These are phyloP conservation scores for Pezicula rhizophila DNA, from an alignment of 2,329 filamentous ascomycete species.

Conservation along the genomic window DNA sequence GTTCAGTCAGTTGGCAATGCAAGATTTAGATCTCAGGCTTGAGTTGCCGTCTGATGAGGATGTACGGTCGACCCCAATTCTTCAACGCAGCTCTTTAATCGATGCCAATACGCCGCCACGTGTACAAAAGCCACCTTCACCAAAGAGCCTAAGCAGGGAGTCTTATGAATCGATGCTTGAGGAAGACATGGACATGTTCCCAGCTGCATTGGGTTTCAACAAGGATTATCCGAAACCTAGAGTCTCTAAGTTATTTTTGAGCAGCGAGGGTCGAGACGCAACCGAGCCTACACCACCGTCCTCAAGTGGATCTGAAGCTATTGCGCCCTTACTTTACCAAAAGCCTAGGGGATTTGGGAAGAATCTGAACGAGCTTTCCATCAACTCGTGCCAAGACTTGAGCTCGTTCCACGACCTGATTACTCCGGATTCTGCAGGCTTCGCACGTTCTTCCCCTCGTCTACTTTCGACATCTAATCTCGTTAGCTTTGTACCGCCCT, in stretches of 20 bases:
- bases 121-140: neutral
- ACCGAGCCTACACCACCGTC: constrained; percentile 4
- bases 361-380: neutral
- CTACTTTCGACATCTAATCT: constrained; percentile 16
- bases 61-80: constrained; percentile 6
- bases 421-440: constrained; percentile 32
- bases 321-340: neutral
- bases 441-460: neutral
- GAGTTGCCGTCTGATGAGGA: constrained; percentile 3
- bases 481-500: constrained; percentile 9
- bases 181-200: neutral
- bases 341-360: neutral
- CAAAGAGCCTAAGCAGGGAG: neutral
- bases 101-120: constrained; percentile 1
- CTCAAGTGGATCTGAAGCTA: constrained; percentile 2
- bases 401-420: neutral
- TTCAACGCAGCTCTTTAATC: constrained; percentile 8
- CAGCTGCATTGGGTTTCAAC: neutral
- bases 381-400: neutral
- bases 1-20: constrained; percentile 15
- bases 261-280: neutral
- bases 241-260: neutral
- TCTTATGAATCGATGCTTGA: neutral
- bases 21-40: constrained; percentile 10
- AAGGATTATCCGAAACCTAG: neutral